These are phyloP conservation scores for Lentinula sp. DNA, from an alignment of 768 basidiomycete species.

Conservation along the genomic window DNA sequence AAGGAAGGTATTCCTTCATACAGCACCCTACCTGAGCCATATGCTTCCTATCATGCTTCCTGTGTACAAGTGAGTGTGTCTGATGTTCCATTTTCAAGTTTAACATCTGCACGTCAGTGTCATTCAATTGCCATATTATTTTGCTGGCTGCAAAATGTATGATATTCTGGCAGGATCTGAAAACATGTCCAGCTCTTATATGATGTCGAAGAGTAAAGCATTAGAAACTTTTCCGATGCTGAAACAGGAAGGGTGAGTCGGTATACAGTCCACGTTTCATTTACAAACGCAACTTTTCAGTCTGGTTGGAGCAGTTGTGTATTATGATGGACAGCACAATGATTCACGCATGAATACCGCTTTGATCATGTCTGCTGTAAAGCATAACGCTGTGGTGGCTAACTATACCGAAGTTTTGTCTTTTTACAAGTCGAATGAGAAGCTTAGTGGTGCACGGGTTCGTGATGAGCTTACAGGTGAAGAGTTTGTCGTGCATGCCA, in stretches of 20 bases:
- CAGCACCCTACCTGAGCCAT: slow-evolving; percentile 85
- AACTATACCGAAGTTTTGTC: slow-evolving; percentile 87
- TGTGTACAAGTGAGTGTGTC: slow-evolving; percentile 70
- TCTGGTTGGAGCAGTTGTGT: slow-evolving; percentile 63
- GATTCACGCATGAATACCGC: slow-evolving; percentile 98
- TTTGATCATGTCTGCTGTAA: slow-evolving; percentile 89
- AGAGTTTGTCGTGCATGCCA: slow-evolving; percentile 77
- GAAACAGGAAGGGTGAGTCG: slow-evolving; percentile 76
- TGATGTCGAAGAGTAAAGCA: slow-evolving; percentile 93
- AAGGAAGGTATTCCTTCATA: slow-evolving; percentile 88
- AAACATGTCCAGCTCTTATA: slow-evolving; percentile 93
- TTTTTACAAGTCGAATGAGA: slow-evolving; percentile 61
- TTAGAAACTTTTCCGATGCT: slow-evolving; percentile 96
- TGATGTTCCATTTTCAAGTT: background rate
- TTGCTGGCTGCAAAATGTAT: slow-evolving; percentile 93
- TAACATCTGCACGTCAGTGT: background rate
- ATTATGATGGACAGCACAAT: slow-evolving; percentile 99
- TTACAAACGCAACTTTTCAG: background rate
- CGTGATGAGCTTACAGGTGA: slow-evolving; percentile 80
- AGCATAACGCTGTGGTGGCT: slow-evolving; percentile 78
- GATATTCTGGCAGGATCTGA: slow-evolving; percentile 92
- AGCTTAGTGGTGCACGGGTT: slow-evolving; percentile 69
- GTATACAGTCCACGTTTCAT: slow-evolving; percentile 38
- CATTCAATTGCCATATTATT: slow-evolving; percentile 92
- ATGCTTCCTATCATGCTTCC: slow-evolving; percentile 98